Evolutionary conservation across 2,329 filamentous ascomycete species (phyloP), one percentile per base, ranked within the genome.

Genomic region (Ophiostoma ulmi): DNA sequence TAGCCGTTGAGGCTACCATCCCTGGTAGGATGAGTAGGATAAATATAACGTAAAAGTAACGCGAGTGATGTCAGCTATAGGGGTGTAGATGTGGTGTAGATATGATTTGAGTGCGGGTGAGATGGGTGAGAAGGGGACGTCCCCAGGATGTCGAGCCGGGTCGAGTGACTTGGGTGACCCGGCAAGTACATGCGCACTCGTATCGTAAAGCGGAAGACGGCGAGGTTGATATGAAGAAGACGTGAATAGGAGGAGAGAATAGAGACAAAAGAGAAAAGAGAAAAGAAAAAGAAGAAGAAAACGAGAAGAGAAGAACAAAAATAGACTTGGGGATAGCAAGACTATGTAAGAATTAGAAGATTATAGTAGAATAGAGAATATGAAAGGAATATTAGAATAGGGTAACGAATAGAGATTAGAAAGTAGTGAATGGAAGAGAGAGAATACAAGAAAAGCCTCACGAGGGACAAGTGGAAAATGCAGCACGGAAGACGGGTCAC

Each of bases 271-370:
- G 31, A 31, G 31, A 3, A 31, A 31, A 31, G 31, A 3, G n/a
- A n/a, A 1, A n/a, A 48, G 20, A 17, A 48, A 48, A 48, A 48
- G 3, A 31, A 31, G 17, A n/a, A 48, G 5, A 7, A 48, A 48
- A 1, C 44, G 17, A n/a, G 44, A 58, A 58, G 11, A 58, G 52
- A 58, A 58, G 52, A 58, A 58, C 52, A 10, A 58, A 26, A 26
- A 58, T 58, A 58, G 52, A 58, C 52, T 58, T 8, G 52, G 52
- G 52, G 7, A 58, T 58, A 31, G 8, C 52, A 13, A 58, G 52
- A 58, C 52, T 58, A 58, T 58, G 52, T 58, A 58, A 22, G 52
- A 58, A 58, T 58, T 58, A 58, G 52, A 58, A 58, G 52, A 55
- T 22, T 55, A 22, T 58, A 58, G 10, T 11, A 3, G 52, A 26